Evolutionary conservation across 108 stramenopile genomes (phyloP), one percentile per base, ranked within the genome.

Genomic region (Nannochloropsis oceanica): DNA sequence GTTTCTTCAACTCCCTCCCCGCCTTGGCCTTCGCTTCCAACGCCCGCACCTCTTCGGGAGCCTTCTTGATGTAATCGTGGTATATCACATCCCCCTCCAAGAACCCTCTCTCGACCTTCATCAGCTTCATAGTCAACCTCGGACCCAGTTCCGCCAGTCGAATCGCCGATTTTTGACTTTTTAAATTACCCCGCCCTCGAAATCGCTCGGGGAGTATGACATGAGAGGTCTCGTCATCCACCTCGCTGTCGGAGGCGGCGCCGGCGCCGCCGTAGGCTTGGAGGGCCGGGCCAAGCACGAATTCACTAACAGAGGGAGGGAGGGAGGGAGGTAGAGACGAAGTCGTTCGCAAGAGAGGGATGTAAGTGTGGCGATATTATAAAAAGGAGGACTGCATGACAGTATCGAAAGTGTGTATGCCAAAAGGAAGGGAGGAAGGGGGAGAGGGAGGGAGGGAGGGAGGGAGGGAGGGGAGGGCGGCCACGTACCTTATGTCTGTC

Each of bases 71-170:
- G 83, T 94, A 94, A n/a, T 95, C 95, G 91, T 99, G 97, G 90
- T 95, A 99, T 92, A 98, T 94, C 44, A 99, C 96, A 87, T 97
- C 97, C 9, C 99, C 98, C 42, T 90, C 92, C 24, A 92, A 94
- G 82, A 99, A 84, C 25, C 97, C 98, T 27, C 95, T 89, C 90
- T 99, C 95, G 44, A 99, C 96, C 92, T 99, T 98, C 89, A 93
- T 86, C 26, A 99, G 92, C 87, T 95, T 89, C 50, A 98, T 80
- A 27, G 94, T 92, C 79, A 99, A 83, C 24, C 99, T 89, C 13
- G 99, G 99, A 25, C 99, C 99, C 27, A 99, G 86, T 91, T 99
- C 99, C 11, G 95, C 94, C 88, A 99, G 90, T 88, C 97, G 96
- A 43, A 99, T 91, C 8, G 95, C 96, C 34, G 94, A 94, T 84